Evolutionary conservation across 306 rosid genomes (phyloP).

Genomic region (Alnus rubra): DNA sequence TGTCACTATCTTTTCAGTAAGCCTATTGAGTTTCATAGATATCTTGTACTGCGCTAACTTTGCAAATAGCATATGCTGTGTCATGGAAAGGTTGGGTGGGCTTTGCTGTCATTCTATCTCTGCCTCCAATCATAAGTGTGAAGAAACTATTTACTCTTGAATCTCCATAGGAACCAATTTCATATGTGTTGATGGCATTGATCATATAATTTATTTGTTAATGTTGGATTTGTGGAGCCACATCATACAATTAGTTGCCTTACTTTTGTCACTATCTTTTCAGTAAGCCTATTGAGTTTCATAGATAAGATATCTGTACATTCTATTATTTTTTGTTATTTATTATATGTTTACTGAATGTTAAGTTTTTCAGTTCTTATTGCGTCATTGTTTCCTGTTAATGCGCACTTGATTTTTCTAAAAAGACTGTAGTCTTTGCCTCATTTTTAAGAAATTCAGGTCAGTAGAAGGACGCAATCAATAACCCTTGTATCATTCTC

Average conservation of each 20-base stretch:
- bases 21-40: too few species aligned
- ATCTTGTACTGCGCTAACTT: neutral
- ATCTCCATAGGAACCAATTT: neutral
- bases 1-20: neutral
- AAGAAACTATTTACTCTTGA: neutral
- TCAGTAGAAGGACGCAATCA: neutral
- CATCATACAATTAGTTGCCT: neutral
- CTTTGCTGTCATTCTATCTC: neutral
- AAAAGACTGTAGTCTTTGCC: neutral
- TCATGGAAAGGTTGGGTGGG: neutral
- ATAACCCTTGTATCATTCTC: neutral
- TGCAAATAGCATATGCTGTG: neutral
- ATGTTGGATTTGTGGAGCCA: neutral
- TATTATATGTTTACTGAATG: neutral
- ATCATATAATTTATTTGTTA: neutral
- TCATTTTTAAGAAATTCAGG: neutral
- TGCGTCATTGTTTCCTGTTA: neutral
- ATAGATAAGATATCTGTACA: neutral
- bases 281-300: neutral
- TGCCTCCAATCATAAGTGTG: neutral
- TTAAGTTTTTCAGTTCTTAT: neutral
- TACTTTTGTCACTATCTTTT: neutral
- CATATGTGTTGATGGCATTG: neutral
- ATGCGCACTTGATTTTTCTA: neutral
- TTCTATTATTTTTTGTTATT: neutral